phyloP scores from a whole-genome alignment of 345 rosid species.

The Garcia nutans region DNA sequence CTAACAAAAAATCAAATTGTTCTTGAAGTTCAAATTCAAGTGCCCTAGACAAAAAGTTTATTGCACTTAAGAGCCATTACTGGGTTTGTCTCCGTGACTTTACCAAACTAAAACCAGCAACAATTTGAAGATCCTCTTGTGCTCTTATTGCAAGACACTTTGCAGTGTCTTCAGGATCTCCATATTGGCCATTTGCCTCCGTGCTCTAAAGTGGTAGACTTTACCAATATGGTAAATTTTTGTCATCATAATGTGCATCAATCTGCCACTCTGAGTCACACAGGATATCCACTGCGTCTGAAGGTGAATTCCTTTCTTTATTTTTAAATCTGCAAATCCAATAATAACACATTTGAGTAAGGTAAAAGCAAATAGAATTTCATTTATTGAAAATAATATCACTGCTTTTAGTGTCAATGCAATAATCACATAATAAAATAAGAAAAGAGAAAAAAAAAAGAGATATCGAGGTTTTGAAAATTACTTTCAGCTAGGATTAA shows the following conservation, averaged over 20 bases:
- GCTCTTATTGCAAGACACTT: not conserved
- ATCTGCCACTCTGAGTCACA: conserved; percentile 84
- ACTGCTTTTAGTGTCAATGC: not conserved
- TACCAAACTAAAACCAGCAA: too few species aligned
- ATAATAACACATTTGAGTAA: not conserved
- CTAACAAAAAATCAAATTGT: too few species aligned
- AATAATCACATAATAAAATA: too few species aligned
- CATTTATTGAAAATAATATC: not conserved
- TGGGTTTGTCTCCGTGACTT: too few species aligned
- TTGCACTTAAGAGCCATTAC: too few species aligned
- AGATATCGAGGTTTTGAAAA: too few species aligned
- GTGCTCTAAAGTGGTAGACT: conserved; percentile 86
- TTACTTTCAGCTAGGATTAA: too few species aligned
- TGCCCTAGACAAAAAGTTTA: too few species aligned
- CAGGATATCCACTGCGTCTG: conserved; percentile 97
- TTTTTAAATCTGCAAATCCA: conserved; percentile 26
- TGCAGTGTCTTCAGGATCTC: conserved; percentile 42
- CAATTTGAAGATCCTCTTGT: too few species aligned
- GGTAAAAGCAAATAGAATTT: not conserved
- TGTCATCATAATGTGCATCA: conserved; percentile 89
- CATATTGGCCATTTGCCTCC: conserved; percentile 87
- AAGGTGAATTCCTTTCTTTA: conserved; percentile 97
- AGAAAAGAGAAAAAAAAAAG: too few species aligned
- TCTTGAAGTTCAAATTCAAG: too few species aligned
- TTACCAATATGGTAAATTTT: conserved; percentile 73